Base-by-base conservation (phyloP, 352 stramenopile species). In the Phytophthora ohioensis region DNA sequence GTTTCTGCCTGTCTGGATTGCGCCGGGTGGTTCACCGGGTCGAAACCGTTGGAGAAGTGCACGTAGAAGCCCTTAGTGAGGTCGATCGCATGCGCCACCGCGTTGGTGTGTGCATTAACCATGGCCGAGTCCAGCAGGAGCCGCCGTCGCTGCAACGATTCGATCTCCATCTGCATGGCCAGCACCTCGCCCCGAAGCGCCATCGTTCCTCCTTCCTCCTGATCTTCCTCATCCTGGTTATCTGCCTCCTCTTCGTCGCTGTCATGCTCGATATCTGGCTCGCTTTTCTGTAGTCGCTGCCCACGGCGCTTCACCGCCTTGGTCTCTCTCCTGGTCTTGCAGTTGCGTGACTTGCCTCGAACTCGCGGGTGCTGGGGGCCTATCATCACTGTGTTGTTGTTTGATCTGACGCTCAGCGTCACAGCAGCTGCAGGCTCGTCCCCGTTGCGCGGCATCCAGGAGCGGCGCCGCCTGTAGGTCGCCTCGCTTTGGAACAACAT, bases 41-140 rank as follows among this genome's bases (percentile, higher is more conserved):
- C 47, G 34, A 80, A 87, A 2, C 82, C 82, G 12, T 75, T 71
- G 0, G 64, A 64, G 39, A 91, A 89, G 13, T 80, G 56, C 38
- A 68, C 48, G 73, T 87, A 89, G 45, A 89, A 91, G 17, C 63
- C 38, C 52, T 74, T 66, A 4, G 68, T 72, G 39, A 73, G 75
- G 21, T 72, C 65, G 11, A 82, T 69, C 11, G 80, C 80, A 43
- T 84, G 42, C 3, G 57, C 60, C 30, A 76, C 65, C 1, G 69
- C 82, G 38, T 84, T 81, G 15, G 39, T 48, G 11, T 64, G 67
- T 3, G 71, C 46, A 31, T 80, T 79, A 11, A 90, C 17, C 54
- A 73, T 56, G 3, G 57, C 59, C 11, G 79, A 78, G 52, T 80
- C 64, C 21, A 85, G n/a, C 10, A 88, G 57, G 34, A 73, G 49